Evolutionary conservation across 805 yeast species (phyloP).

Genomic region (Barnettozyma botsteinii): DNA sequence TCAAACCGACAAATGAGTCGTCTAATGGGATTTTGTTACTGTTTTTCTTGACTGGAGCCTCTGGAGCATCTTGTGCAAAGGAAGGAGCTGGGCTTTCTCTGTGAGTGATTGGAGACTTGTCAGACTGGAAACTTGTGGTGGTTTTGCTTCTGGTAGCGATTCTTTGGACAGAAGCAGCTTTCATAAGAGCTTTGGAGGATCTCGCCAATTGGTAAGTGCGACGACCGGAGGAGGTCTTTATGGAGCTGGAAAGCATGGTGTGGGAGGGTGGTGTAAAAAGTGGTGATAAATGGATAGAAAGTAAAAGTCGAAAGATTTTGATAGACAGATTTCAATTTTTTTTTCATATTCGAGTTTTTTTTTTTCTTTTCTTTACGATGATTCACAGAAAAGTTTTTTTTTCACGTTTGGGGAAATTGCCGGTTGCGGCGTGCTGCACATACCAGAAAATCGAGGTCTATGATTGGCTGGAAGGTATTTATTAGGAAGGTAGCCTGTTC

Average conservation of each 20-base stretch:
- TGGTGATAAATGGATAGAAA: no score
- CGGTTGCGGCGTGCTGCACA: neutral
- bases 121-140: constrained; percentile 10
- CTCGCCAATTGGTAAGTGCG: constrained; percentile 11
- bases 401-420: no score
- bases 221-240: constrained; percentile 19
- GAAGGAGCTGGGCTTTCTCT: constrained; percentile 27
- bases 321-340: no score
- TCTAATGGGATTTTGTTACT: constrained; percentile 41
- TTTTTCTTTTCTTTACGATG: neutral
- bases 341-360: no score
- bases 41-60: constrained; percentile 2
- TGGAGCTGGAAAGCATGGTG: constrained; percentile 1
- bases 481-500: neutral
- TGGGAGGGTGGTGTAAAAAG: no score
- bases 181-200: constrained; percentile 1
- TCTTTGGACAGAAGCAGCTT: constrained; percentile 8
- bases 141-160: constrained; percentile 5
- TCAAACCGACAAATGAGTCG: constrained; percentile 85
- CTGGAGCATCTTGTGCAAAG: constrained; percentile 19
- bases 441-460: neutral
- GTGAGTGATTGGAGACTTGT: constrained; percentile 4
- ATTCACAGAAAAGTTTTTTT: no score
- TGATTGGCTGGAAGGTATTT: neutral
- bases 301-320: no score